Percentiles rank a stretch among this genome's conserved stretches.
Evolutionary conservation across 345 rosid genomes (phyloP).

Genomic region (Erucastrum elatum): DNA sequence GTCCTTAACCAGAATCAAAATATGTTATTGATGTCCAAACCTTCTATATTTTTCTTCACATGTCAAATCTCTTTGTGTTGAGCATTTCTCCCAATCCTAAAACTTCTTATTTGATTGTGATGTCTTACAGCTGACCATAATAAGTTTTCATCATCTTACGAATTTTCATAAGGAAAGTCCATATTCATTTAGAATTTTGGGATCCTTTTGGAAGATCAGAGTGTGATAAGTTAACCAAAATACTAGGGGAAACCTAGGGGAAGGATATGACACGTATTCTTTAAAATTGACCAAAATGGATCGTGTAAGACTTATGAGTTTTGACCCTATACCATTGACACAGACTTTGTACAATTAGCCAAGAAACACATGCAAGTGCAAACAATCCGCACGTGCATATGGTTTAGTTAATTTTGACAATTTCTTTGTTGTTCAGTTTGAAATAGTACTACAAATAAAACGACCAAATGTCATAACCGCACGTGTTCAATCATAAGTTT

Average conservation of each 20-base stretch:
- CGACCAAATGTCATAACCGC: conserved; percentile 2
- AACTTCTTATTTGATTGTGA: neutral
- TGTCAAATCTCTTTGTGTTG: too few relatives aligned
- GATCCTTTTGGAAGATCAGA: neutral
- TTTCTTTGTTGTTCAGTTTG: neutral
- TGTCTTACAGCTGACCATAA: neutral
- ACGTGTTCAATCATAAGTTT: conserved; percentile 35
- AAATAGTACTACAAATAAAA: neutral
- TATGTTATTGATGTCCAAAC: neutral
- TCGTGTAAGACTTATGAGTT: conserved; percentile 32
- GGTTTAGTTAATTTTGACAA: neutral
- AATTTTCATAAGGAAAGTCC: neutral
- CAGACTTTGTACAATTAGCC: neutral
- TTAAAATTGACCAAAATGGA: conserved; percentile 26
- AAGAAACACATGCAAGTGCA: neutral
- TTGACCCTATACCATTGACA: neutral
- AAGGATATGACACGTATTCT: conserved; percentile 24
- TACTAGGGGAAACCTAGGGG: neutral
- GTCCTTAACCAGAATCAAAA: neutral
- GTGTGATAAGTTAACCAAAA: neutral
- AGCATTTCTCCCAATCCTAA: neutral
- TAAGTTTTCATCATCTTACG: neutral
- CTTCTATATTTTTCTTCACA: neutral
- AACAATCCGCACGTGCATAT: conserved; percentile 17
- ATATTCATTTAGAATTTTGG: neutral